These are phyloP conservation scores for Lodderomyces theae DNA, from an alignment of 1,139 yeast species.

Conservation along the genomic window DNA sequence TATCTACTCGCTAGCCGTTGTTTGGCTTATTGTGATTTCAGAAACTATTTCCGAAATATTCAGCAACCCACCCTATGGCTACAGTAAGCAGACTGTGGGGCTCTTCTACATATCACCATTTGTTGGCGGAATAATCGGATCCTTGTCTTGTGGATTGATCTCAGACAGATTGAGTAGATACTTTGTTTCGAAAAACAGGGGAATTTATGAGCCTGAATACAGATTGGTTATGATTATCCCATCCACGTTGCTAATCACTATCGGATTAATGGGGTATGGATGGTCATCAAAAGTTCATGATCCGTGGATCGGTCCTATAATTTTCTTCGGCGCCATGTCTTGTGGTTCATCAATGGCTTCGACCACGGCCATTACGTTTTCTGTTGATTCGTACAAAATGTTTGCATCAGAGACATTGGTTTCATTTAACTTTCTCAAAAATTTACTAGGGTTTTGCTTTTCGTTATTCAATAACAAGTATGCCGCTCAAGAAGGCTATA, in stretches of 20 bases:
- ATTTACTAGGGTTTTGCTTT: slow-evolving; percentile 54
- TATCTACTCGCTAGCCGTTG: slow-evolving; percentile 56
- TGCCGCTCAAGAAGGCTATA: slow-evolving; percentile 41
- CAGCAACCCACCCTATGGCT: slow-evolving; percentile 43
- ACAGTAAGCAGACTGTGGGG: slow-evolving; percentile 51
- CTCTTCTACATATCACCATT: slow-evolving; percentile 57
- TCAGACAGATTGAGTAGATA: slow-evolving; percentile 47
- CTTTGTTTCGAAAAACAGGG: slow-evolving; percentile 41
- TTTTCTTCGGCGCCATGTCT: slow-evolving; percentile 54
- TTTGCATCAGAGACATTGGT: slow-evolving; percentile 62
- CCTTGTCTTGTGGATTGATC: slow-evolving; percentile 49
- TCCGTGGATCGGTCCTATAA: slow-evolving; percentile 58
- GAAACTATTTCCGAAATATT: slow-evolving; percentile 56
- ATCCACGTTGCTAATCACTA: slow-evolving; percentile 40
- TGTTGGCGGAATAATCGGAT: slow-evolving; percentile 58
- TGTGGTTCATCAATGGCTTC: slow-evolving; percentile 63
- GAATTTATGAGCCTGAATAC: slow-evolving; percentile 63
- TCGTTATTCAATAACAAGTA: slow-evolving; percentile 56
- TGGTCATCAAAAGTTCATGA: slow-evolving; percentile 52
- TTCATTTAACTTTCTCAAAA: slow-evolving; percentile 53
- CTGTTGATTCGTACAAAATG: slow-evolving; percentile 57
- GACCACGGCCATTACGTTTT: slow-evolving; percentile 59
- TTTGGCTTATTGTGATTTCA: slow-evolving; percentile 61
- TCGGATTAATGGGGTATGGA: slow-evolving; percentile 62
- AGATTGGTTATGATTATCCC: slow-evolving; percentile 56